Base-by-base conservation (phyloP, 2,329 filamentous ascomycete species). In the Fusarium continuum region DNA sequence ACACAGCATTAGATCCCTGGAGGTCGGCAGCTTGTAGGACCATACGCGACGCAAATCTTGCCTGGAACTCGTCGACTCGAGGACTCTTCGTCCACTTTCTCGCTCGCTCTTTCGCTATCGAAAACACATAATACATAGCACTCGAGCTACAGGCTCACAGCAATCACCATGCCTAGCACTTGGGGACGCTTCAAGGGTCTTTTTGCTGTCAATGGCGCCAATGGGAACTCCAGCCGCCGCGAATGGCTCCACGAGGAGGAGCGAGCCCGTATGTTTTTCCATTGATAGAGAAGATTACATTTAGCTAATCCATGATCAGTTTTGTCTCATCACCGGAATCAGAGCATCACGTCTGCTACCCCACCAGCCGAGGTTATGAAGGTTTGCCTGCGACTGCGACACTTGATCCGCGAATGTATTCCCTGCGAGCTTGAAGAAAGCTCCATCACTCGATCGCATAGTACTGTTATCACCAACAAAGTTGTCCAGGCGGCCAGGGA, bases 371-470 rank as follows among this genome's bases (percentile, higher is more conserved):
- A 95, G 70, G 93, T 97, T 61, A 97, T 94, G 60, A 93, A 93
- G 74, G 84, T 96, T 52, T 94, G 93, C 22, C 85, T 99, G 14
- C 91, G 93, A 54, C 82, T 99, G 64, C 96, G 94, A 70, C 92
- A 96, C 74, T 88, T 97, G 68, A 88, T 99, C 70, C 93, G 97
- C 77, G 86, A 93, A 74, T 89, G 93, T 51, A 86, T 99, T 22
- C 91, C 94, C 2, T 97, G 92, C 79, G 95, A 99, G 76, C 83
- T 99, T 32, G 89, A 95, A 55, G 87, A 91, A 72, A 82, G 82
- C 6, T 81, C 85, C 52, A 83, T 99, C 72, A 95, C 91, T 5
- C 84, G 83, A 45, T 87, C 94, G 4, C 93, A 98, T 77, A 96
- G 92, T 76, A 85, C 87, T 39, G 83, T 99, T 75, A 92, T 99